A percentile compares a stretch with the other conserved stretches of the same genome.
phyloP scores from a whole-genome alignment of 2,329 filamentous ascomycete genomes.

The Niveomyces coronatus region DNA sequence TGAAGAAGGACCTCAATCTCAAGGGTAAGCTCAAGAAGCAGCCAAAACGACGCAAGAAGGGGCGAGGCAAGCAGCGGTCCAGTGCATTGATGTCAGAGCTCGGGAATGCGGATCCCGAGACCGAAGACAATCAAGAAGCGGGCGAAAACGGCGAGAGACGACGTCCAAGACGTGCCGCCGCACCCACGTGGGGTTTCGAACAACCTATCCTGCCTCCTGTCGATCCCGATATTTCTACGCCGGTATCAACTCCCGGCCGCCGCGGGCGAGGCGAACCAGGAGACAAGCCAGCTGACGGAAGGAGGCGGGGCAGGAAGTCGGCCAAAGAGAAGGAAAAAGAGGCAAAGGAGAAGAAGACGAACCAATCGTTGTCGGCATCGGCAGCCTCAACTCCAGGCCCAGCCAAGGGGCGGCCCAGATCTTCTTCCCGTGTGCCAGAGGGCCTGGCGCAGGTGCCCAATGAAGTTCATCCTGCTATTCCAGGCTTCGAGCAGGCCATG shows the following conservation, averaged over 20 bases:
- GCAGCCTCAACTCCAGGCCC: constrained; percentile 31
- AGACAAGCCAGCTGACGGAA: constrained; percentile 37
- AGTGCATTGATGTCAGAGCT: constrained; percentile 58
- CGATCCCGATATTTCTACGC: constrained; percentile 51
- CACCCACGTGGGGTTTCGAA: constrained; percentile 63
- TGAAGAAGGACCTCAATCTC: constrained; percentile 63
- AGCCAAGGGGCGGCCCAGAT: constrained; percentile 41
- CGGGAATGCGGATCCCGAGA: constrained; percentile 47
- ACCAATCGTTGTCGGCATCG: constrained; percentile 37
- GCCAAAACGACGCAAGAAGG: constrained; percentile 48
- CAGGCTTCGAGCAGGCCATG: constrained; percentile 34
- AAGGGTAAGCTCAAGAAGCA: constrained; percentile 65
- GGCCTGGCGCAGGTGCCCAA: constrained; percentile 21
- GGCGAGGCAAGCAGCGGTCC: constrained; percentile 47
- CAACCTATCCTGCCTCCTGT: constrained; percentile 39
- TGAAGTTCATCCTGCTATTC: constrained; percentile 30
- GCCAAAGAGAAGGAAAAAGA: constrained; percentile 28
- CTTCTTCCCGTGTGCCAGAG: constrained; percentile 42
- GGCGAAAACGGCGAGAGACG: constrained; percentile 51
- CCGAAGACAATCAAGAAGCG: constrained; percentile 44
- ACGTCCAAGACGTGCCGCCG: constrained; percentile 52
- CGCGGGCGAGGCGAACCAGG: constrained; percentile 34
- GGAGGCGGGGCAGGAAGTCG: constrained; percentile 27
- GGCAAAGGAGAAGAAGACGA: constrained; percentile 30
- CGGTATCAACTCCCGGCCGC: constrained; percentile 46